Base-by-base conservation (phyloP, 768 basidiomycete species). In the Termitomyces sp. region DNA sequence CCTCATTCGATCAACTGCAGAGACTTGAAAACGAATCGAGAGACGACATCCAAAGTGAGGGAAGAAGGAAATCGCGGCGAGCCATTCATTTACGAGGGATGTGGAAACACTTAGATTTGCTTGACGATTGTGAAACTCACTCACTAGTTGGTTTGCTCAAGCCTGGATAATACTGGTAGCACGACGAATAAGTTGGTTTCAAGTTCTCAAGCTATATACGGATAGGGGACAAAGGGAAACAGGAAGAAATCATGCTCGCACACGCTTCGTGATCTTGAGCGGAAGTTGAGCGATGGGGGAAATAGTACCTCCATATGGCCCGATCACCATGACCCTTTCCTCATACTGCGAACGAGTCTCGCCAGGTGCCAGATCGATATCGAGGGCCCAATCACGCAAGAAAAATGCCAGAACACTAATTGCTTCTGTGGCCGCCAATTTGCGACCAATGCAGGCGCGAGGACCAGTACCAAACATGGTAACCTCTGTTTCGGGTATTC, bases 401-500 rank as follows among this genome's bases (percentile, higher is more conserved):
- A 47, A 47, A 21, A 12, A 11, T 47, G n/a, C 31, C 19, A 47
- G 5, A 14, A 47, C 9, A 32, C 10, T 17, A 14, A 47, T 32
- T 10, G 46, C 31, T 47, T 47, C 46, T 19, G 31, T 32, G 21
- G 17, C 19, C 5, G 46, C 46, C 31, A 47, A 32, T 14, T 21
- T 47, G 5, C 31, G n/a, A 32, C 46, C 46, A 6, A 47, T 47
- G 19, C 46, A 47, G 17, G 31, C 31, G 2, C 31, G 19, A 47
- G 46, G 46, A 45, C 70, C 70, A 27, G 68, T 54, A 48, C 63
- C 62, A 54, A 69, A 68, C 45, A 62, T 66, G 27, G 64, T 34
- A 31, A 66, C 56, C 14, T 54, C 62, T 38, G 60, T 58, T 4
- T 62, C 62, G 2, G 61, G 35, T 27, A 63, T 50, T 10, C 67